Percentiles rank a stretch among this genome's conserved stretches.
Evolutionary conservation across 768 basidiomycete species (phyloP).

Genomic region (Naematelia encephala): DNA sequence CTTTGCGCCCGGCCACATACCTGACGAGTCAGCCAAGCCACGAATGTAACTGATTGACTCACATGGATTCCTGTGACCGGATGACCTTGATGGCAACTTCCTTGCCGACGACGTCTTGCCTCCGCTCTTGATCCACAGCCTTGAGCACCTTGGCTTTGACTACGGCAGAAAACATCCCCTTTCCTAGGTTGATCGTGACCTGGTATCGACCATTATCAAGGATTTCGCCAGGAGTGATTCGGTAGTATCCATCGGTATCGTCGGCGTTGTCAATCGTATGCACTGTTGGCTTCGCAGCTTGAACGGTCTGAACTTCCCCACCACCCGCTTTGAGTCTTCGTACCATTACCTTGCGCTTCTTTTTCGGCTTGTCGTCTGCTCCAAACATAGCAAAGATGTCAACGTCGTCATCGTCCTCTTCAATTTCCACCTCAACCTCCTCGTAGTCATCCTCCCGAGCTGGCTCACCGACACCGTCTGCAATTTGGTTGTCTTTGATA

Average conservation of each 20-base stretch:
- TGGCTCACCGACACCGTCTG: constrained; percentile 38
- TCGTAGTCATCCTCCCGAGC: constrained; percentile 32
- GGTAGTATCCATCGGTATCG: constrained; percentile 93
- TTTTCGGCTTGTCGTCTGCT: constrained; percentile 55
- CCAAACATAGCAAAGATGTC: constrained; percentile 83
- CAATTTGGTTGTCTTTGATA: constrained; percentile 54
- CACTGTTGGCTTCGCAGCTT: constrained; percentile 48
- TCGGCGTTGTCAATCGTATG: constrained; percentile 78
- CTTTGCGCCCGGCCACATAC: constrained; percentile 92
- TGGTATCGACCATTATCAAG: constrained; percentile 89
- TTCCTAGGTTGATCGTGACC: constrained; percentile 90
- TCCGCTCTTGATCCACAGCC: constrained; percentile 54
- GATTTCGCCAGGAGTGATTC: constrained; percentile 87
- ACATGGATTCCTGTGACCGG: constrained; percentile 95
- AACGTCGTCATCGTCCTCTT: constrained; percentile 58
- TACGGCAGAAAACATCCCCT: constrained; percentile 98
- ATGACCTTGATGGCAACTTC: constrained; percentile 99
- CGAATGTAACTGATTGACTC: constrained; percentile 47
- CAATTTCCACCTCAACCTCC: constrained; percentile 36
- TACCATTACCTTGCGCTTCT: constrained; percentile 51
- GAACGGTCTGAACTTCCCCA: constrained; percentile 48
- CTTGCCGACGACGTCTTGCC: constrained; percentile 56
- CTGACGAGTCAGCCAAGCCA: constrained; percentile 53
- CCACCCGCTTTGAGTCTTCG: constrained; percentile 21
- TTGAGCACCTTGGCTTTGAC: constrained; percentile 80